These are phyloP conservation scores for Trichomonas gallinae DNA, from an alignment of 208 protist genomes.

Conservation along the genomic window DNA sequence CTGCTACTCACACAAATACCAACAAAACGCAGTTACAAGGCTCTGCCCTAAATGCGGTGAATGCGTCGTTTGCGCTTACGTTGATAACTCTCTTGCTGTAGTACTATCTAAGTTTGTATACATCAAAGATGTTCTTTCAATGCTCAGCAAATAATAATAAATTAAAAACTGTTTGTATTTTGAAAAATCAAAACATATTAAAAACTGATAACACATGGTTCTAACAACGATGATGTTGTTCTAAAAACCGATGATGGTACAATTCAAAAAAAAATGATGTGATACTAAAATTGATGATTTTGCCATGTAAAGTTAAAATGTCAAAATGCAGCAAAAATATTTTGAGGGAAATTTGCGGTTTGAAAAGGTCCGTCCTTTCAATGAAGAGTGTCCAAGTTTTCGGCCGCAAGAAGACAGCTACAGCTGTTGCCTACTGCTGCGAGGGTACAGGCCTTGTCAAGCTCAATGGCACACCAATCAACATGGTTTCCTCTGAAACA, in stretches of 20 bases:
- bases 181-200: too few relatives aligned
- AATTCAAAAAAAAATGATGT: too few relatives aligned
- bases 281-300: too few relatives aligned
- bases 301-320: too few relatives aligned
- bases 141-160: background rate
- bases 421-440: slow-evolving; percentile 88
- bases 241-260: too few relatives aligned
- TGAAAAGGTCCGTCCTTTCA: too few relatives aligned
- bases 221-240: too few relatives aligned
- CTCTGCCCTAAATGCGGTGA: background rate
- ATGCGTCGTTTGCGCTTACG: background rate
- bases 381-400: slow-evolving; percentile 42
- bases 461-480: slow-evolving; percentile 90
- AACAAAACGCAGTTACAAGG: background rate
- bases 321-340: too few relatives aligned
- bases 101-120: background rate
- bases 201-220: too few relatives aligned
- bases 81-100: background rate
- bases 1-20: background rate
- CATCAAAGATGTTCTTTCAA: background rate
- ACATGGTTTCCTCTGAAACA: slow-evolving; percentile 83
- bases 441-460: slow-evolving; percentile 86
- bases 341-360: too few relatives aligned
- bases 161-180: too few relatives aligned
- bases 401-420: slow-evolving; percentile 84